Base-by-base conservation (phyloP, 176 grass and related monocot species). In the Zoysia pacifica region DNA sequence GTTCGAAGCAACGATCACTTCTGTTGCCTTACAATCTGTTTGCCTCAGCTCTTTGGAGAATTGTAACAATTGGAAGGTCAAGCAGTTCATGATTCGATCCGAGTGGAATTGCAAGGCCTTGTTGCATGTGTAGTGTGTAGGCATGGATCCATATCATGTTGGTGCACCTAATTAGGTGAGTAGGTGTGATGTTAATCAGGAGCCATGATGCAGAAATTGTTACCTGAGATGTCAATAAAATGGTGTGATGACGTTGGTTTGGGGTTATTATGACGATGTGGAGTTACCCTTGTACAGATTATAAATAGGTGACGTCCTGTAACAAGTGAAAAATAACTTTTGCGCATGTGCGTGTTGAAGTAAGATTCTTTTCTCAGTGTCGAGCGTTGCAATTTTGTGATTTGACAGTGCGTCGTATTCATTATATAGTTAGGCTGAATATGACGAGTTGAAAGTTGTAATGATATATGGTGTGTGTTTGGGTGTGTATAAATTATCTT, bases 211-310 rank as follows among this genome's bases (percentile, higher is more conserved):
- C 9, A 2, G 53, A n/a, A 76, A 72, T 58, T 72, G 65, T 83
- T 88, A 67, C 64, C 76, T 59, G 76, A 71, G 49, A 44, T 85
- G 77, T 52, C 70, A 81, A 89, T 77, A 81, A 81, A 72, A 50
- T 81, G 41, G 62, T 56, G 28, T 15, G 64, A 50, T 11, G 50
- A 3, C 71, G 65, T 65, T 75, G 18, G 47, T 70, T 64, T 76
- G 19, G 18, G 43, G 70, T 12, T 86, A 79, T 79, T 67, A 58
- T 48, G 48, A 42, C 73, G 58, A 69, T 20, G 75, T 55, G 48
- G 52, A 63, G 69, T 56, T 14, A 81, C 70, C 76, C 58, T 48
- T 85, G 82, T 89, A 85, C 77, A 89, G 77, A 89, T 89, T 84
- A 56, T 84, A 81, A 71, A 65, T 74, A 55, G 4, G 4, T 16